These are phyloP conservation scores for Phialophora tarda DNA, from an alignment of 2,329 filamentous ascomycete genomes.

Conservation along the genomic window DNA sequence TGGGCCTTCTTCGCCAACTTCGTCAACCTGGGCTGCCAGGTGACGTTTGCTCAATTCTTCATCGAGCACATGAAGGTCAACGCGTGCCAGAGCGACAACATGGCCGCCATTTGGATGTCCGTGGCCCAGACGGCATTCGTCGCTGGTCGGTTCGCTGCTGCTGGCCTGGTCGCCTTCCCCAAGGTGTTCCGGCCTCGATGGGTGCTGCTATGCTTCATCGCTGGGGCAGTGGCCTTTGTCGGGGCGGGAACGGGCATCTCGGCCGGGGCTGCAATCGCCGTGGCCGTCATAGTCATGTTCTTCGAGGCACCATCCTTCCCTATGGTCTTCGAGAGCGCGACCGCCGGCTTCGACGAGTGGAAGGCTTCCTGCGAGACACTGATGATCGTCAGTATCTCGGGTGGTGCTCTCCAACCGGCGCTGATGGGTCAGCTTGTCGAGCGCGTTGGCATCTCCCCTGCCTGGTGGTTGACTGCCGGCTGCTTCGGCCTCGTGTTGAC, in stretches of 20 bases:
- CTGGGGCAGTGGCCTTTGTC: conserved; percentile 64
- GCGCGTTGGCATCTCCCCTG: conserved; percentile 31
- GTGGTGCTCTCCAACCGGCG: conserved; percentile 36
- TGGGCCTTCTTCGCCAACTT: conserved; percentile 78
- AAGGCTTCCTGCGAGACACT: conserved; percentile 36
- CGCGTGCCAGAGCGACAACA: conserved; percentile 57
- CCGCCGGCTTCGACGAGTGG: conserved; percentile 35
- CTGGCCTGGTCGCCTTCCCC: conserved; percentile 60
- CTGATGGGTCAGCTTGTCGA: conserved; percentile 36
- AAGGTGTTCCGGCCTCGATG: conserved; percentile 69
- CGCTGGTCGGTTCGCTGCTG: conserved; percentile 72
- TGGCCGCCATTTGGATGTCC: conserved; percentile 71
- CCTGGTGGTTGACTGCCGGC: conserved; percentile 32
- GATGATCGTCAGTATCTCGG: conserved; percentile 38
- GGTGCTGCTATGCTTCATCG: conserved; percentile 72
- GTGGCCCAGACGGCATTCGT: conserved; percentile 77
- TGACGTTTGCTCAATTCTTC: conserved; percentile 64
- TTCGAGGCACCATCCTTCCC: conserved; percentile 84
- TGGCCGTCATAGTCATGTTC: conserved; percentile 74
- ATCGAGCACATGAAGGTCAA: conserved; percentile 74
- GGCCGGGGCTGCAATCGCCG: conserved; percentile 56
- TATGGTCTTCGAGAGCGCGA: conserved; percentile 66
- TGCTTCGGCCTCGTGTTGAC: conserved; percentile 36
- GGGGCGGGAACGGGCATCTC: conserved; percentile 56
- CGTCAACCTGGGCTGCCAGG: conserved; percentile 78